A percentile compares a stretch with the other conserved stretches of the same genome.
Conservation (phyloP, 345 rosid genomes). For the Dipteronia dyeriana region DNA sequence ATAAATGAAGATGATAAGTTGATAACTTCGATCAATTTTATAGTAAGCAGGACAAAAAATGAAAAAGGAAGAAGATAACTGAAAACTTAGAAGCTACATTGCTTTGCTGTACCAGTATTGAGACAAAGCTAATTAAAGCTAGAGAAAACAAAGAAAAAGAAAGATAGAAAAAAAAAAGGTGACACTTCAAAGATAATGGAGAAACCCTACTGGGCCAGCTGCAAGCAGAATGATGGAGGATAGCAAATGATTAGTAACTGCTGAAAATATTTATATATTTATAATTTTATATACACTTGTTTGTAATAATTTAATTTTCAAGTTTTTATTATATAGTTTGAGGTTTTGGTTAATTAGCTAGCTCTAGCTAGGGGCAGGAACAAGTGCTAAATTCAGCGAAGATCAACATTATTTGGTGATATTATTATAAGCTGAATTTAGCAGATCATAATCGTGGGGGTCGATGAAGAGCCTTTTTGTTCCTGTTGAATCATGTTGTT, state of each 20-base stretch:
- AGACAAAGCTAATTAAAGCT: conserved; percentile 31
- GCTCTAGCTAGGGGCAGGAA: conserved; percentile 41
- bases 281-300: background rate
- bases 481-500: conserved; percentile 17
- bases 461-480: too few relatives aligned
- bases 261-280: background rate
- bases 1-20: background rate
- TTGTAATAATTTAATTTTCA: conserved; percentile 7
- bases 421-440: conserved; percentile 16
- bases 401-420: background rate
- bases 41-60: background rate
- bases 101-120: conserved; percentile 43
- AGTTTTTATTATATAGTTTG: background rate
- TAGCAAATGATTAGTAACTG: conserved; percentile 43
- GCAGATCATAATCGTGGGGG: too few relatives aligned
- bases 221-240: conserved; percentile 41
- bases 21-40: conserved; percentile 19
- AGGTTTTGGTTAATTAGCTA: background rate
- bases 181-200: conserved; percentile 33
- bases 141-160: too few relatives aligned
- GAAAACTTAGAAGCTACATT: conserved; percentile 30
- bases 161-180: conserved; percentile 21
- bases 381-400: conserved; percentile 56
- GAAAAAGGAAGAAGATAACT: conserved; percentile 20
- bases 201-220: conserved; percentile 39